Evolutionary conservation across 768 basidiomycete genomes (phyloP).

Genomic region (Phanerochaete sordida): DNA sequence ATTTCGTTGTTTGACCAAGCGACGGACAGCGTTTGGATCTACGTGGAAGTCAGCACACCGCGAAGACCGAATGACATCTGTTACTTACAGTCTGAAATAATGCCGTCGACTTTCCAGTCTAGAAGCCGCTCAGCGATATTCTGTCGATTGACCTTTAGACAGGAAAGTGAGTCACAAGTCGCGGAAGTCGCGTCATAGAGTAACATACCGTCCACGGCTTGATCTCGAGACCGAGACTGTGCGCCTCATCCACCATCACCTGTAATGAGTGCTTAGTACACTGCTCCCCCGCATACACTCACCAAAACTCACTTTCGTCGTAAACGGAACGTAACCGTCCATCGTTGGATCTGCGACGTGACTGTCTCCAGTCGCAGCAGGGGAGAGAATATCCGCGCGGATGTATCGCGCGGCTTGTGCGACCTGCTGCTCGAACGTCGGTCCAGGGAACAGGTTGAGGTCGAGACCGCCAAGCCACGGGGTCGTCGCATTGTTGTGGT

Average conservation of each 20-base stretch:
- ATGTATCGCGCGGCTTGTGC: slow-evolving; percentile 68
- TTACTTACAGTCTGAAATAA: slow-evolving; percentile 67
- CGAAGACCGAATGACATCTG: neutral
- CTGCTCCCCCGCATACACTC: too few relatives aligned
- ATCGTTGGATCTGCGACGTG: slow-evolving; percentile 41
- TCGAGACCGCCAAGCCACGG: slow-evolving; percentile 70
- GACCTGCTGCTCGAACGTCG: slow-evolving; percentile 52
- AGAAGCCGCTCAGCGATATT: slow-evolving; percentile 59
- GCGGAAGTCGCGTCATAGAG: neutral
- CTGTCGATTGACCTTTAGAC: slow-evolving; percentile 62
- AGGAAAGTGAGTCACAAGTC: slow-evolving; percentile 27
- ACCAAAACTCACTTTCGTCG: slow-evolving; percentile 41
- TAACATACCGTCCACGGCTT: slow-evolving; percentile 76
- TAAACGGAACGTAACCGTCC: slow-evolving; percentile 50
- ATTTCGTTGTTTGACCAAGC: slow-evolving; percentile 52
- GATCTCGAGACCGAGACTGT: slow-evolving; percentile 56
- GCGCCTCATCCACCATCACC: slow-evolving; percentile 66
- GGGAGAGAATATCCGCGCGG: slow-evolving; percentile 62
- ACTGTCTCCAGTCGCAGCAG: slow-evolving; percentile 41
- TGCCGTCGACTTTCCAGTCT: slow-evolving; percentile 63
- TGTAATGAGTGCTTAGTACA: neutral
- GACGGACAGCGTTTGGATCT: slow-evolving; percentile 57
- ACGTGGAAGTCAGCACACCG: neutral
- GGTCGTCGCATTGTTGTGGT: slow-evolving; percentile 41
- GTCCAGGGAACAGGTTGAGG: slow-evolving; percentile 60